Base-by-base conservation (phyloP, 2,329 filamentous ascomycete species). In the Neofusicoccum ribis region DNA sequence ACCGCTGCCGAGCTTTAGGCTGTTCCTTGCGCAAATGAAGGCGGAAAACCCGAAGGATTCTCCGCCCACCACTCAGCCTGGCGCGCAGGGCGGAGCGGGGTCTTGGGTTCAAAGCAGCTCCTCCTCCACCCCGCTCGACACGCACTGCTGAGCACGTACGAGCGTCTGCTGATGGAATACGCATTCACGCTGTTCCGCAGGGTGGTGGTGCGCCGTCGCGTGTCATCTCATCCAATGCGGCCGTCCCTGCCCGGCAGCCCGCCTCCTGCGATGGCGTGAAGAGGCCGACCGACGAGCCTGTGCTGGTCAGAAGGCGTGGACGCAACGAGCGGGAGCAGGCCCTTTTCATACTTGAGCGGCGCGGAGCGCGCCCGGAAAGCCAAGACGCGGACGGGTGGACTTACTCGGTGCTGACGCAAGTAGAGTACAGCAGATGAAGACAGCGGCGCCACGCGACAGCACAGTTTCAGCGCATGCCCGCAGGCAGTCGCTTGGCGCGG, bases 21-120 rank as follows among this genome's bases (percentile, higher is more conserved):
- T 46, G 56, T 60, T 23, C 56, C 56, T 47, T 60, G 23, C 5
- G 43, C 36, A 60, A 60, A 60, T 60, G 56, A 60, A 60, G 56
- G 56, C 56, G 56, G 56, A 49, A 39, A 37, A 47, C 6, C 47
- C 31, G 11, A 46, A 60, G 44, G 56, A 39, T 37, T 36, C 56
- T 47, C 56, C 56, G 56, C 56, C 43, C 31, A 47, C 56, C 17
- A 27, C 56, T 23, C 43, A 60, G 56, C 43, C 31, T 14, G 9
- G 54, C 1, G n/a, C 23, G 39, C 31, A 47, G 56, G 56, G 56
- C 56, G 56, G 56, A 60, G 56, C 56, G 56, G 56, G 47, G 43
- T 15, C 41, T 43, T 37, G 14, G 56, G 56, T 43, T 23, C 27
- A 6, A 14, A n/a, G 37, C 27, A 60, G 56, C 56, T 43, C 31